Base-by-base conservation (phyloP, 768 basidiomycete species). In the Trametopsis cervina region DNA sequence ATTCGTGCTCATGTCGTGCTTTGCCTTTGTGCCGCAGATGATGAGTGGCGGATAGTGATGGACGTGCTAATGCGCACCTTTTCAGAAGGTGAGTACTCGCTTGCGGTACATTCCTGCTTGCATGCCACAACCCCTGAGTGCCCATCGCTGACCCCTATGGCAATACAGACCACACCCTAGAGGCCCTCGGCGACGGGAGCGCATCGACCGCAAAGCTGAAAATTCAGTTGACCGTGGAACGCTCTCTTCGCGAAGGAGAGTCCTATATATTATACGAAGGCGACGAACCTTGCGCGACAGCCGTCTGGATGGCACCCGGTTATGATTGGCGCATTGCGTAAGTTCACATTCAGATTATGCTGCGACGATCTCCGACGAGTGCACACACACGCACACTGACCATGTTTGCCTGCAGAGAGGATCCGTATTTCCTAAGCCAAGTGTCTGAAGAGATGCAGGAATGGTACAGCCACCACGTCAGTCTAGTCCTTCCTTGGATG, bases 51-150 rank as follows among this genome's bases (percentile, higher is more conserved):
- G n/a, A n/a, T 45, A 17, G 53, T 40, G 13, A 55, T 61, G 7
- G 43, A 51, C 33, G 47, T 57, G 12, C 54, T 61, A 24, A n/a
- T 49, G 9, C 36, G 38, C 20, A 50, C 57, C 2, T 58, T 57
- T 43, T 41, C 38, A 6, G 56, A 52, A 24, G 60, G 60, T 61
- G 24, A 20, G 53, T 45, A 18, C 29, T 1, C n/a, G n/a, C n/a
- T n/a, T n/a, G n/a, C n/a, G 9, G 18, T 6, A n/a, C n/a, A 40
- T 11, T 9, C 24, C 47, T 50, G n/a, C 5, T 39, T 40, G n/a
- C n/a, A n/a, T n/a, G n/a, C n/a, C n/a, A n/a, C n/a, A n/a, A n/a
- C n/a, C n/a, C n/a, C n/a, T n/a, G n/a, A n/a, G n/a, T n/a, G n/a
- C 7, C 39, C 9, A 40, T n/a, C 6, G 7, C 21, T 45, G 29